Conservation (phyloP, 129 eudicot species). For the Kitagawia praeruptora region DNA sequence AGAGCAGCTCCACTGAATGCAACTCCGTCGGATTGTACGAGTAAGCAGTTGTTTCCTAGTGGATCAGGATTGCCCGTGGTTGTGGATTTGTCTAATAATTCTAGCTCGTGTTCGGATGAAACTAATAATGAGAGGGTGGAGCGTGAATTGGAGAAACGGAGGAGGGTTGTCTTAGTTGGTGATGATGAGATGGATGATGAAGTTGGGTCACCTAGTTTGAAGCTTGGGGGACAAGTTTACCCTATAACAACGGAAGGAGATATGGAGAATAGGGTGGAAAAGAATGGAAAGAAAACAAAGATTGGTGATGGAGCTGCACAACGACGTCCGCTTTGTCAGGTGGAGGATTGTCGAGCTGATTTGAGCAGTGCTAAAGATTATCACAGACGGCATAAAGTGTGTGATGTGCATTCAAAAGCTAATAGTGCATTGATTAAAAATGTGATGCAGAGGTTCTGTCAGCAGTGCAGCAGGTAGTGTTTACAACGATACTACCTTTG, state of each 20-base stretch:
- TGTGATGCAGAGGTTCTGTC: conserved; percentile 30
- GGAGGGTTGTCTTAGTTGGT: conserved; percentile 25
- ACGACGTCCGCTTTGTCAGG: conserved; percentile 29
- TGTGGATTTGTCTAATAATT: conserved; percentile 25
- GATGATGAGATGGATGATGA: conserved; percentile 12
- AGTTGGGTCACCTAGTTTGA: conserved; percentile 13
- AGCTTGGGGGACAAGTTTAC: conserved; percentile 15
- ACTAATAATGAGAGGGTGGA: conserved; percentile 6
- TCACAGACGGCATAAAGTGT: conserved; percentile 34
- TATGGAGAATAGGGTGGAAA: conserved; percentile 10
- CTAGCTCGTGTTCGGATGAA: conserved; percentile 31
- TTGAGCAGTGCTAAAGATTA: conserved; percentile 27
- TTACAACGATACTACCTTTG: not conserved
- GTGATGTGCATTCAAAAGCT: conserved; percentile 32
- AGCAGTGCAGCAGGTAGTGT: conserved; percentile 31
- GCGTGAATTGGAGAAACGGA: conserved; percentile 29
- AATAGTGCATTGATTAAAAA: conserved; percentile 22
- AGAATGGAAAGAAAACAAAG: conserved; percentile 33
- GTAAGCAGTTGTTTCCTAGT: conserved; percentile 28
- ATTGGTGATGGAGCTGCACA: conserved; percentile 18
- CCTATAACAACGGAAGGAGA: conserved; percentile 10
- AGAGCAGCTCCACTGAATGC: conserved; percentile 24
- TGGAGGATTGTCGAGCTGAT: conserved; percentile 26
- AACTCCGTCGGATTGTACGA: conserved; percentile 9
- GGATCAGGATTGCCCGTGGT: conserved; percentile 10